Base-by-base conservation (phyloP, 2,329 filamentous ascomycete genomes). In the Trichoderma sp. region DNA sequence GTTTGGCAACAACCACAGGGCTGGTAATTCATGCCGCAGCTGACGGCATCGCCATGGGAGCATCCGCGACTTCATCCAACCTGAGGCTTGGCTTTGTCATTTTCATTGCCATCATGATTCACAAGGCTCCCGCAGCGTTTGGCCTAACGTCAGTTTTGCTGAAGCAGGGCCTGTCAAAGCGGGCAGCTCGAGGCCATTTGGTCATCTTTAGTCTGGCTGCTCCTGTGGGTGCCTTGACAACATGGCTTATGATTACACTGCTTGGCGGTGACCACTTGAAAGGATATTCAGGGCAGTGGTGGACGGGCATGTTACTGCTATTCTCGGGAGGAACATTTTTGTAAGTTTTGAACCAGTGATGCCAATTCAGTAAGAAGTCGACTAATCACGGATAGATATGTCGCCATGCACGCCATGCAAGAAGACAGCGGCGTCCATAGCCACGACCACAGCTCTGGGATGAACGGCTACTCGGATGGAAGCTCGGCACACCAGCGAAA, bases 401-500 rank as follows among this genome's bases (percentile, higher is more conserved):
- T 99, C 57, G 96, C 96, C 1, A 98, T 98, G 95, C 96, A 99
- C 79, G 94, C 95, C 1, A 97, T 98, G 94, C 93, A 97, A 79
- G 95, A 97, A 77, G 88, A 91, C 26, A 84, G 85, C 66, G 81
- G 82, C 9, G 79, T 82, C 2, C 82, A 86, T 34, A 81, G 83
- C 66, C 85, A 90, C 74, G 84, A 89, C n/a, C 84, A 88, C 71
- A 81, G 84, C 66, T 76, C 81, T 0, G 77, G 79, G 6, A 78
- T 81, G 43, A 90, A 91, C 73, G 86, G 89, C 66, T 89, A 88
- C 77, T 77, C 83, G 7, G 88, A 91, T 23, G 82, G 82, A 3
- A 81, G 79, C 62, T 76, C 80, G 17, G 71, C 79, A 43, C 76
- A 82, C 53, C 85, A 88, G 77, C 83, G 85, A 71, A 87, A 87